Percentiles rank a stretch among this genome's conserved stretches.
phyloP scores from a whole-genome alignment of 768 basidiomycete species.

The Zangia roseola region DNA sequence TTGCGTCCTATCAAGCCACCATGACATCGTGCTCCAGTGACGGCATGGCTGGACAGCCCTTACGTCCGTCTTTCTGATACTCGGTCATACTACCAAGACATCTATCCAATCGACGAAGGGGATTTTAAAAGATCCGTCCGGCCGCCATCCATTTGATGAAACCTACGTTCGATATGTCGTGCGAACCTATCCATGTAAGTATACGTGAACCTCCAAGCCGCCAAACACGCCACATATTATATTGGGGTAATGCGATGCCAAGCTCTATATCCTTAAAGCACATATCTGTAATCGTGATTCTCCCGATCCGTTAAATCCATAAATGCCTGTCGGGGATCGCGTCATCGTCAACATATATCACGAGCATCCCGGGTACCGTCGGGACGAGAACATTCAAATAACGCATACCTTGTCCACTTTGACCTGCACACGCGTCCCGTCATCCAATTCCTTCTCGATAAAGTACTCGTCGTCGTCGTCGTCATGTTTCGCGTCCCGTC shows the following conservation, averaged over 20 bases:
- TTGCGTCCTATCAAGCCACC: background rate
- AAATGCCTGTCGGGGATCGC: constrained; percentile 47
- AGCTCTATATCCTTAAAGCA: constrained; percentile 39
- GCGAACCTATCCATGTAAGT: background rate
- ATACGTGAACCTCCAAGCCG: too few species aligned
- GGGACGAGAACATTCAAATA: background rate
- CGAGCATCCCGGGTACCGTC: too few species aligned
- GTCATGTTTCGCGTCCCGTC: constrained; percentile 58
- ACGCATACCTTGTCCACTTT: constrained; percentile 61
- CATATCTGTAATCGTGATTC: constrained; percentile 73
- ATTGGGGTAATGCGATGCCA: too few species aligned
- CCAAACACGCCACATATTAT: too few species aligned
- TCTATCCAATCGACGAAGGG: background rate
- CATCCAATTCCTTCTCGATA: constrained; percentile 47
- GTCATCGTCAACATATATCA: background rate
- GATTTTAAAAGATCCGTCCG: background rate
- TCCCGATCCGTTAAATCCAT: constrained; percentile 72
- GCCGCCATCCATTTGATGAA: background rate
- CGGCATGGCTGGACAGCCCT: too few species aligned
- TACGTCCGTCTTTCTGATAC: too few species aligned
- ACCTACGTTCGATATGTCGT: background rate
- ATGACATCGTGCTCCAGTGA: too few species aligned
- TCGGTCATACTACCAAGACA: too few species aligned
- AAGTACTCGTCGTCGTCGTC: constrained; percentile 61
- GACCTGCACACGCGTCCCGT: constrained; percentile 53